Percentiles rank a stretch among this genome's conserved stretches.
Evolutionary conservation across 176 grass and related monocot genomes (phyloP).

Genomic region (Pharus latifolius): DNA sequence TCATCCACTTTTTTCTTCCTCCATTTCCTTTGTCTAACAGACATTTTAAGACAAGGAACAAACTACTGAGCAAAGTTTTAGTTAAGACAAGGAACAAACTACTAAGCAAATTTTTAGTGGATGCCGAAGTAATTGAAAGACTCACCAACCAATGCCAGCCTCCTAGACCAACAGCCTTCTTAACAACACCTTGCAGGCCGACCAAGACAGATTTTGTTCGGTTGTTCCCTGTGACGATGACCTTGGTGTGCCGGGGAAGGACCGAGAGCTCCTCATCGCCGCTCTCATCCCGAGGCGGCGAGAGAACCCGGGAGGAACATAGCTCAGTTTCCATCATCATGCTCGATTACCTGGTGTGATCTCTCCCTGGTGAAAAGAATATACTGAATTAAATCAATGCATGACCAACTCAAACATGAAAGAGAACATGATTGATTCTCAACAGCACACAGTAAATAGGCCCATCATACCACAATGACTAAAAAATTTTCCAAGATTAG

Average conservation of each 20-base stretch:
- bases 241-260: slow-evolving; percentile 69
- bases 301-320: slow-evolving; percentile 35
- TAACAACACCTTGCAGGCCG: slow-evolving; percentile 72
- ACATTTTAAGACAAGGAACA: not conserved
- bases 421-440: not conserved
- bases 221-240: slow-evolving; percentile 82
- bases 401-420: slow-evolving; percentile 17
- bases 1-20: no score
- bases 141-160: slow-evolving; percentile 89
- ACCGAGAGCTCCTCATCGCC: slow-evolving; percentile 59
- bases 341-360: not conserved
- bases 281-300: slow-evolving; percentile 35
- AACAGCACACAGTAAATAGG: slow-evolving; percentile 3
- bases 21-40: not conserved
- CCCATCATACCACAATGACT: not conserved
- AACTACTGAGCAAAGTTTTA: slow-evolving; percentile 1
- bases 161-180: slow-evolving; percentile 84
- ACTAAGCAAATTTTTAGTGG: slow-evolving; percentile 13
- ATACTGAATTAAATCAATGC: slow-evolving; percentile 22
- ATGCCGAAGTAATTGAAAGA: not conserved
- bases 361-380: slow-evolving; percentile 1
- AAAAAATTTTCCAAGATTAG: not conserved
- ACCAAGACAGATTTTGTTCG: slow-evolving; percentile 81
- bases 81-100: not conserved
- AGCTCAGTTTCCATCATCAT: slow-evolving; percentile 60